Base-by-base conservation (phyloP, 768 basidiomycete species). In the Mycena filopes region DNA sequence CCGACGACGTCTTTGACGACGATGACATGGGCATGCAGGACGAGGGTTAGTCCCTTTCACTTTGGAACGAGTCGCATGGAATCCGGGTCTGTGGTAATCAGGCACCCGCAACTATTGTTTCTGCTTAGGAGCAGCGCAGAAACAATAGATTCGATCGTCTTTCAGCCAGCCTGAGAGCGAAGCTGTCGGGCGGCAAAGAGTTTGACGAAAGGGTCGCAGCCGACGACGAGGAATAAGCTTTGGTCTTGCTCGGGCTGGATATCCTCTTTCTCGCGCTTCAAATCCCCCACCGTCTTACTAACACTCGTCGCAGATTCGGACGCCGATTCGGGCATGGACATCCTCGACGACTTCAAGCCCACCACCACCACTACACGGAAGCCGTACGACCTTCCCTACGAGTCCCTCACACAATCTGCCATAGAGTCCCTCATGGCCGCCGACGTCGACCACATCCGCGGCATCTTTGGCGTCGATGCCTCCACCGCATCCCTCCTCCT, bases 391-490 rank as follows among this genome's bases (percentile, higher is more conserved):
- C 87, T 98, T 45, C 89, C 94, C n/a, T 92, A 89, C 74, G 88
- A 92, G 61, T 85, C 90, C 15, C 86, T 96, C 54, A 86, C 85
- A 59, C 88, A 93, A 73, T 71, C 78, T 7, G 87, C 89, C 25
- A 88, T 99, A 55, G 90, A 93, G 82, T 87, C 84, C 68, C 86
- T 89, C 70, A 95, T 98, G 87, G 80, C 83, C 63, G 76, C 80
- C 56, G 94, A 96, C 72, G 82, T 95, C 46, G 92, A 93, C n/a
- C 89, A 96, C 76, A 92, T 98, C 65, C 86, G 89, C 70, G 89
- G 89, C 23, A 91, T 99, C 68, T 89, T 96, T 33, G 94, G 94
- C 28, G 90, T 96, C 53, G 92, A 97, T 65, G 96, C 96, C 74
- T 86, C 86, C 71, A 86, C 86, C 3, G 96, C 96, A 5, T 84